Conservation (phyloP, 768 basidiomycete genomes). For the Tulasnella calospora region DNA sequence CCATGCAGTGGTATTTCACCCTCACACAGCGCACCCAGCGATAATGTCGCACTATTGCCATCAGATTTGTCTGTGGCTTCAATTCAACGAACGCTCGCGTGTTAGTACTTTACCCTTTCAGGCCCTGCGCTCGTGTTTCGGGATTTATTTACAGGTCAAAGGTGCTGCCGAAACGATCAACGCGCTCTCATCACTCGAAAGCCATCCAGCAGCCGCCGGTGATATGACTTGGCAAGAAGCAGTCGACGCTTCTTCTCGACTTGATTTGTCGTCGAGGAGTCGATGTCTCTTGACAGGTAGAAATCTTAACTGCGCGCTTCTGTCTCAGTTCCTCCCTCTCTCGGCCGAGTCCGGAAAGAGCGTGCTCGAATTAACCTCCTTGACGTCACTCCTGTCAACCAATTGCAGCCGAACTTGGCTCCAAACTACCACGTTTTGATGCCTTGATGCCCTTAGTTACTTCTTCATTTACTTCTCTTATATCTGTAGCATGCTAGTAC, state of each 20-base stretch:
- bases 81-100: background rate
- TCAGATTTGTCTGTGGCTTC: background rate
- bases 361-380: background rate
- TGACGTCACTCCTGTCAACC: background rate
- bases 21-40: background rate
- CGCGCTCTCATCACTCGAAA: too few relatives aligned
- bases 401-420: background rate
- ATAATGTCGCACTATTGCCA: background rate
- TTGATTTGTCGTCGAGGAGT: too few relatives aligned
- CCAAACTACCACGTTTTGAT: background rate
- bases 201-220: too few relatives aligned
- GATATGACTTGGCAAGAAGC: too few relatives aligned
- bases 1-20: background rate
- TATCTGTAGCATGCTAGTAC: too few relatives aligned
- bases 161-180: background rate
- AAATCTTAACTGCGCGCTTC: background rate
- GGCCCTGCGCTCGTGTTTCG: background rate
- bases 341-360: background rate
- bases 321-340: background rate
- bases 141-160: background rate
- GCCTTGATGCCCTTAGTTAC: background rate
- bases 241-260: too few relatives aligned
- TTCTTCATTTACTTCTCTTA: background rate
- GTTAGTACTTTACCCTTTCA: slow-evolving; percentile 1
- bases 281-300: too few relatives aligned